Evolutionary conservation across 495 filamentous ascomycete genomes (phyloP), one percentile per base, ranked within the genome.

Genomic region (Xylaria cubensis): DNA sequence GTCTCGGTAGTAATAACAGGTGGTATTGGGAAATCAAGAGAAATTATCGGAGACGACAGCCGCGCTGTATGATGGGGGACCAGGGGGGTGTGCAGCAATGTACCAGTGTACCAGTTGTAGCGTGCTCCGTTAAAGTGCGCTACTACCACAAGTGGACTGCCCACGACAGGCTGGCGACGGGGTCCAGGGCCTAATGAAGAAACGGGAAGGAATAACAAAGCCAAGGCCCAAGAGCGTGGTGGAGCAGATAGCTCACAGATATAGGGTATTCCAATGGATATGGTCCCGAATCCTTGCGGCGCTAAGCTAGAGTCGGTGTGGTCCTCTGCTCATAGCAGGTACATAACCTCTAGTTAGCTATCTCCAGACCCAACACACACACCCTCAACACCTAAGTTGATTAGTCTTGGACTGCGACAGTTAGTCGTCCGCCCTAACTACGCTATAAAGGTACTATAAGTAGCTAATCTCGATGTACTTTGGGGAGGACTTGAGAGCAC

Each of bases 31-130:
- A 72, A 51, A 61, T 72, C 67, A 79, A 76, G 77, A 79, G 77
- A 79, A 79, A 79, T 77, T 79, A 77, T 79, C 77, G 77, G 77
- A 77, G 68, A 70, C 68, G 55, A 64, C 77, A 79, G 75, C 75
- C 71, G 73, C 75, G 72, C 73, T 75, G 75, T 70, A 70, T 69
- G 69, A 76, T 76, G 75, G 77, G 77, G 58, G 74, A 69, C 71
- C 70, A 39, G 36, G 53, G 71, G 73, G 64, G 55, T 53, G 46
- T 41, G 56, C 26, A 50, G 67, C 58, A 39, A 39, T 39, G 53
- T 56, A 56, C 53, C 26, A 56, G 24, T 17, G 53, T 39, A 39
- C 36, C 36, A 39, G 36, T 29, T 39, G 36, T 56, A 29, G 21
- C 10, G 53, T 56, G 53, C 53, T 56, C 53, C 53, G 53, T 56